Conservation (phyloP, 345 rosid species). For the Carallia brachiata region DNA sequence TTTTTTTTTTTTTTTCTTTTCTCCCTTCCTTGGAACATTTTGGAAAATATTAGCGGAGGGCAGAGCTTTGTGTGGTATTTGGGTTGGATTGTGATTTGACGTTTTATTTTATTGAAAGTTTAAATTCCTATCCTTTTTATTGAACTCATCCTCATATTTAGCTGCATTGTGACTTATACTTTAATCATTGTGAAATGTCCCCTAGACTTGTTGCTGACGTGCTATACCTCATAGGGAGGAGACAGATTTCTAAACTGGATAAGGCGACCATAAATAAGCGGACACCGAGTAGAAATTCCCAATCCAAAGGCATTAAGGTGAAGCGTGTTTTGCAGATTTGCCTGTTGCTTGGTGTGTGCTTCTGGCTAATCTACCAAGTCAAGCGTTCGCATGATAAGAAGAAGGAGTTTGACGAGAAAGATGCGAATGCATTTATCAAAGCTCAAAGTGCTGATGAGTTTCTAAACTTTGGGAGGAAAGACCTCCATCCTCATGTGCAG, state of each 20-base stretch:
- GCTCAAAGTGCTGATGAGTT: constrained; percentile 28
- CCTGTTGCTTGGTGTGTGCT: constrained; percentile 70
- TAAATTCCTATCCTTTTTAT: neutral
- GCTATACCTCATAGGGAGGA: neutral
- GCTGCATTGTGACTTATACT: neutral
- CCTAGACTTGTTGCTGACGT: constrained; percentile 9
- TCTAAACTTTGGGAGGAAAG: constrained; percentile 74
- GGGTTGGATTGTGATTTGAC: neutral
- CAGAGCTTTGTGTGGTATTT: constrained; percentile 1
- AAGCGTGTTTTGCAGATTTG: constrained; percentile 79
- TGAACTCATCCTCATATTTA: no score
- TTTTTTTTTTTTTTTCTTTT: neutral
- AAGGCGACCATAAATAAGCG: constrained; percentile 57
- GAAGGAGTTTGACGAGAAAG: constrained; percentile 62
- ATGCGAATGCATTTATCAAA: constrained; percentile 29
- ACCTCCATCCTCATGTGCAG: constrained; percentile 46
- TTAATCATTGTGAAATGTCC: neutral
- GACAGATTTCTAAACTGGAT: neutral
- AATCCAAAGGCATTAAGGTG: constrained; percentile 61
- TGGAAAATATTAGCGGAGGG: neutral
- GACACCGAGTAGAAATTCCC: constrained; percentile 53
- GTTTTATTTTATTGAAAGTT: neutral
- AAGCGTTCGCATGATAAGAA: constrained; percentile 89
- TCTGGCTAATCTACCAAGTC: constrained; percentile 89
- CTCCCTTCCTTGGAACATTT: neutral